These are phyloP conservation scores for Neoboletus magnificus DNA, from an alignment of 768 basidiomycete genomes.

Conservation along the genomic window DNA sequence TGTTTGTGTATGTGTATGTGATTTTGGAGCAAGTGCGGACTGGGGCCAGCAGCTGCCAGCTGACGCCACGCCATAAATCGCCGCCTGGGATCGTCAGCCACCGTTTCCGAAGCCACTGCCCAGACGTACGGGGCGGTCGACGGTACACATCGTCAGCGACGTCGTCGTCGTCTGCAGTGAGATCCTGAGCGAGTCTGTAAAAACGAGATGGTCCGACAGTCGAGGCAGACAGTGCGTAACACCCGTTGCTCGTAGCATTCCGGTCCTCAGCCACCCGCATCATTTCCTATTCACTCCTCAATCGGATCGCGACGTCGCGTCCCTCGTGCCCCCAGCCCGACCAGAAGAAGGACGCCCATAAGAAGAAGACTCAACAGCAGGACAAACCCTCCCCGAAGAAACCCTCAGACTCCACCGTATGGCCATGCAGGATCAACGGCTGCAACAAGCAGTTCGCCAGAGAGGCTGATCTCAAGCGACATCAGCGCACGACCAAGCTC, in stretches of 20 bases:
- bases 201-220: constrained; percentile 30
- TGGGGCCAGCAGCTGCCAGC: constrained; percentile 17
- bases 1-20: constrained; percentile 22
- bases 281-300: background rate
- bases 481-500: constrained; percentile 75
- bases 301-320: constrained; percentile 7
- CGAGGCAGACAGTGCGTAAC: constrained; percentile 35
- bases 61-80: constrained; percentile 26
- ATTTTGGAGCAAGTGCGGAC: background rate
- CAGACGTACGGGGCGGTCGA: constrained; percentile 9
- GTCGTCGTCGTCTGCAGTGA: constrained; percentile 6
- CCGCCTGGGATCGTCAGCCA: constrained; percentile 29
- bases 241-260: constrained; percentile 6
- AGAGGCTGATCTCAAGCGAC: constrained; percentile 78
- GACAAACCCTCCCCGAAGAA: constrained; percentile 56
- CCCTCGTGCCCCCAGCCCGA: constrained; percentile 29
- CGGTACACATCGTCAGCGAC: background rate
- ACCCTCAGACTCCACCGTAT: constrained; percentile 47
- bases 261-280: constrained; percentile 20
- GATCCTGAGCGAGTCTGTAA: constrained; percentile 17
- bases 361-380: constrained; percentile 34
- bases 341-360: constrained; percentile 41
- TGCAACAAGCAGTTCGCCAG: constrained; percentile 81
- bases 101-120: constrained; percentile 18
- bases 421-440: constrained; percentile 80